Percentiles rank a stretch among this genome's conserved stretches.
Evolutionary conservation across 2,329 filamentous ascomycete species (phyloP).

Genomic region (Colletotrichum sp.): DNA sequence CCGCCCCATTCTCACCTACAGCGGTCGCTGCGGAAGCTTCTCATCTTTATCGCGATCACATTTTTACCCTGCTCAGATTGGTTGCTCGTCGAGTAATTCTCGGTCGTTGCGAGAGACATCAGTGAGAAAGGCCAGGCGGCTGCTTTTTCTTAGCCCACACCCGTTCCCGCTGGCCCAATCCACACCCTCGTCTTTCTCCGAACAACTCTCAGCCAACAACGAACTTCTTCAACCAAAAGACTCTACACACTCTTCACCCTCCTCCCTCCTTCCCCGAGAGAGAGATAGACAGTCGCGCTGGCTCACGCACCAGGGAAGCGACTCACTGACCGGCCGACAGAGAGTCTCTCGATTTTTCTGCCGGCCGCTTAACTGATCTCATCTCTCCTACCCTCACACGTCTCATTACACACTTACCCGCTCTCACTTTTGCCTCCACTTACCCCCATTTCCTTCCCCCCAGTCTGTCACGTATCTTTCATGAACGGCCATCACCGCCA

Average conservation of each 20-base stretch:
- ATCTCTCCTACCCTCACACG: slow-evolving; percentile 8
- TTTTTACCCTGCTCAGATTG: not conserved
- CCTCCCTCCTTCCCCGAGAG: not conserved
- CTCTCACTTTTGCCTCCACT: slow-evolving; percentile 20
- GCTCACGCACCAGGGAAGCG: not conserved
- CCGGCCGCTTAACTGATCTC: not conserved
- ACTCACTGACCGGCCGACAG: not conserved
- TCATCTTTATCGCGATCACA: not conserved
- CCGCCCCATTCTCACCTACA: slow-evolving; percentile 2
- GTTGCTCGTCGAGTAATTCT: slow-evolving; percentile 10
- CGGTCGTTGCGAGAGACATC: not conserved
- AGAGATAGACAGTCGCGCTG: not conserved
- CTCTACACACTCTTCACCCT: not conserved
- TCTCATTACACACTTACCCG: slow-evolving; percentile 21
- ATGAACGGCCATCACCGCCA: slow-evolving; percentile 29
- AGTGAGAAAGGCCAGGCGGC: slow-evolving; percentile 16
- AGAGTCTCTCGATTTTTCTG: not conserved
- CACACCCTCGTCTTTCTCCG: slow-evolving; percentile 13
- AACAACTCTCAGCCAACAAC: slow-evolving; percentile 25
- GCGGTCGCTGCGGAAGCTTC: not conserved
- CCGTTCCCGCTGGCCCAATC: slow-evolving; percentile 5
- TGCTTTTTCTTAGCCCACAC: slow-evolving; percentile 22
- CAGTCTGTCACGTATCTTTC: slow-evolving; percentile 18
- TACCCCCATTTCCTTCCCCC: not conserved
- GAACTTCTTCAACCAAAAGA: slow-evolving; percentile 12